phyloP scores from a whole-genome alignment of 2,329 filamentous ascomycete species.

The Cladosporium sp. region DNA sequence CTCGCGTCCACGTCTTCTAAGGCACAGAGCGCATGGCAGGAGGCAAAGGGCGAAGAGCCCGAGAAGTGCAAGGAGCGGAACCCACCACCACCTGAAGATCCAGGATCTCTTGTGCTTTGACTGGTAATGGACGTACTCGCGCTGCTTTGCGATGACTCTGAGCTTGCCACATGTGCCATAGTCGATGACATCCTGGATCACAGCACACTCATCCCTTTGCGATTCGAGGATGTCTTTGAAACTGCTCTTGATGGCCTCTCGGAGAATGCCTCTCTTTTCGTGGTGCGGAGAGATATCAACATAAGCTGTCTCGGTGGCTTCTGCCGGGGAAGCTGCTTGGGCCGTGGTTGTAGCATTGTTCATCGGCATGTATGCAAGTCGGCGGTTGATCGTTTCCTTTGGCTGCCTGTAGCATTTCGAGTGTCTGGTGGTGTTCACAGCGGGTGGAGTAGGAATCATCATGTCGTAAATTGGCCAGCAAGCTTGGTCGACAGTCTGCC shows the following conservation, averaged over 20 bases:
- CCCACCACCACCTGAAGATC: not conserved
- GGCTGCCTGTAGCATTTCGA: not conserved
- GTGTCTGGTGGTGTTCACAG: not conserved
- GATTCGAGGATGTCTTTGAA: not conserved
- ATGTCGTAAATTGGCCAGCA: conserved; percentile 1
- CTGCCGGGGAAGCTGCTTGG: not conserved
- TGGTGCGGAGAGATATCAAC: no score
- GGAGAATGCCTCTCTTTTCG: no score
- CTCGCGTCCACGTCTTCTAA: not conserved
- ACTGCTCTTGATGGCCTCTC: no score
- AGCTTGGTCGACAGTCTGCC: not conserved
- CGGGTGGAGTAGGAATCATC: not conserved
- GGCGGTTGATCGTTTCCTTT: not conserved
- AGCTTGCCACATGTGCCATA: not conserved
- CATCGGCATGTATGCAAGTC: not conserved
- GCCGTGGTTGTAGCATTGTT: not conserved
- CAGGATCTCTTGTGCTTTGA: not conserved
- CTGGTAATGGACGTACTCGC: not conserved
- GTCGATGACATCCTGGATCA: not conserved
- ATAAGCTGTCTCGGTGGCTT: no score
- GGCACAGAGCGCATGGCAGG: not conserved
- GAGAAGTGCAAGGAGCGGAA: not conserved
- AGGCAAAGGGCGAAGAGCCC: not conserved
- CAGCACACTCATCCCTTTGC: not conserved
- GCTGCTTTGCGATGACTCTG: not conserved